These are phyloP conservation scores for Esteya vermicola DNA, from an alignment of 2,329 filamentous ascomycete species.

Conservation along the genomic window DNA sequence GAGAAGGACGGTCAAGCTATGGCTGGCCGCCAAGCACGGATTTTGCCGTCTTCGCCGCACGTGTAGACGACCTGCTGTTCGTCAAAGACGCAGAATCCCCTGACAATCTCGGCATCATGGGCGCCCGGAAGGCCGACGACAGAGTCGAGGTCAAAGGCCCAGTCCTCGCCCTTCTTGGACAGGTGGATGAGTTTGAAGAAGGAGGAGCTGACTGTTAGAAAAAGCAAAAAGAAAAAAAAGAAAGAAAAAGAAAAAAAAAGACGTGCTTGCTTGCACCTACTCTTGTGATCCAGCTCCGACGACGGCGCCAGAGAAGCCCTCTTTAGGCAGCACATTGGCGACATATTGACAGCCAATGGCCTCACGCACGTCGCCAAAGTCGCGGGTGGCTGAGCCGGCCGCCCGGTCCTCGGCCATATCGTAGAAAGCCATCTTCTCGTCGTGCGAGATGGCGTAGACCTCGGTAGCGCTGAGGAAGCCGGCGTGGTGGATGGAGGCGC, in stretches of 20 bases:
- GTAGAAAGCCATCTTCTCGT: conserved; percentile 65
- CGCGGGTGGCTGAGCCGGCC: conserved; percentile 37
- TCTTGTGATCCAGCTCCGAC: conserved; percentile 54
- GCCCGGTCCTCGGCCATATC: conserved; percentile 50
- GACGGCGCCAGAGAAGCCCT: conserved; percentile 40
- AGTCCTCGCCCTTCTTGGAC: conserved; percentile 33
- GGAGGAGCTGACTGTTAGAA: conserved; percentile 26
- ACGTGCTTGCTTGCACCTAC: no score
- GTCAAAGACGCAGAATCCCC: conserved; percentile 50
- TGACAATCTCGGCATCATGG: conserved; percentile 49
- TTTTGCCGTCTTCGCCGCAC: conserved; percentile 41
- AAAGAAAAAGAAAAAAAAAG: conserved; percentile 9
- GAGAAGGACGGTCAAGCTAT: background rate
- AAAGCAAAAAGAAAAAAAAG: background rate
- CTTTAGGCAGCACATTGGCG: conserved; percentile 48
- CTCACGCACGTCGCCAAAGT: conserved; percentile 57
- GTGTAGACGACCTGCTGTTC: conserved; percentile 44
- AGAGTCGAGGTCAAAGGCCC: conserved; percentile 39
- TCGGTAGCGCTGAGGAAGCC: conserved; percentile 53
- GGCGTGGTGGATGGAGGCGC: conserved; percentile 59
- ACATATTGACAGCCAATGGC: conserved; percentile 60
- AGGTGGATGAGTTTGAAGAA: conserved; percentile 48
- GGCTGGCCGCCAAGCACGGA: conserved; percentile 40
- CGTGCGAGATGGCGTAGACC: conserved; percentile 61
- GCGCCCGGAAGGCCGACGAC: conserved; percentile 46